Evolutionary conservation across 2,329 filamentous ascomycete genomes (phyloP).

Genomic region (Fusarium hainanense): DNA sequence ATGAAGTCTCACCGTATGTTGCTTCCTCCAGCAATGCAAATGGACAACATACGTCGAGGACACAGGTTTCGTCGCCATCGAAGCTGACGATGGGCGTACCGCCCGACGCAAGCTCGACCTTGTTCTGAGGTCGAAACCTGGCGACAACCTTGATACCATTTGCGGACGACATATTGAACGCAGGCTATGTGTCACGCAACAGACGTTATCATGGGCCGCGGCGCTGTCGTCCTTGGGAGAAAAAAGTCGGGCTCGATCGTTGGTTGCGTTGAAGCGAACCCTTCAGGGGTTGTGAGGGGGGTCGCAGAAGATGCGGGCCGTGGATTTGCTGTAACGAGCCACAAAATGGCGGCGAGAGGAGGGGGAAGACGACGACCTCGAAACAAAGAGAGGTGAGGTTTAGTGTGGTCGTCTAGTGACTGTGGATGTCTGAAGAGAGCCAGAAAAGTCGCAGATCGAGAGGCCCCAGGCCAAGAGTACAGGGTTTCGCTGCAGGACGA

Average conservation of each 20-base stretch:
- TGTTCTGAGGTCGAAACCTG: conserved; percentile 97
- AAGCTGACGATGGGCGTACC: conserved; percentile 93
- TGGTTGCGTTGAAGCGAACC: conserved; percentile 29
- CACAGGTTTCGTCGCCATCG: conserved; percentile 88
- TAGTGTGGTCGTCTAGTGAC: not conserved
- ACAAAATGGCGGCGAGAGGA: conserved; percentile 43
- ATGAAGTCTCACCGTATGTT: conserved; percentile 6
- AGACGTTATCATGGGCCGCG: conserved; percentile 45
- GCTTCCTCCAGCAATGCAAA: conserved; percentile 2
- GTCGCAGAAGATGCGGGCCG: conserved; percentile 41
- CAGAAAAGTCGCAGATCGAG: conserved; percentile 22
- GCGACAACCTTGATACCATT: conserved; percentile 90
- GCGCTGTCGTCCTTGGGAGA: conserved; percentile 27
- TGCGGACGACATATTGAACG: conserved; percentile 63
- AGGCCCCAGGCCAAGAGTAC: conserved; percentile 29
- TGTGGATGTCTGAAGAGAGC: conserved; percentile 15
- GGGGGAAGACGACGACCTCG: conserved; percentile 24
- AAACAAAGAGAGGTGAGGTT: conserved; percentile 20
- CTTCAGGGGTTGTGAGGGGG: conserved; percentile 37
- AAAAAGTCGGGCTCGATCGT: conserved; percentile 33
- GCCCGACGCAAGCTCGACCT: conserved; percentile 87
- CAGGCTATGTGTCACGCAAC: conserved; percentile 37
- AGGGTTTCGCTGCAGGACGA: conserved; percentile 22
- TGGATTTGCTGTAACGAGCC: conserved; percentile 37
- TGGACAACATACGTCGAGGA: conserved; percentile 74